phyloP scores from a whole-genome alignment of 169 alveolate genomes.

The Cyclospora cayetanensis region DNA sequence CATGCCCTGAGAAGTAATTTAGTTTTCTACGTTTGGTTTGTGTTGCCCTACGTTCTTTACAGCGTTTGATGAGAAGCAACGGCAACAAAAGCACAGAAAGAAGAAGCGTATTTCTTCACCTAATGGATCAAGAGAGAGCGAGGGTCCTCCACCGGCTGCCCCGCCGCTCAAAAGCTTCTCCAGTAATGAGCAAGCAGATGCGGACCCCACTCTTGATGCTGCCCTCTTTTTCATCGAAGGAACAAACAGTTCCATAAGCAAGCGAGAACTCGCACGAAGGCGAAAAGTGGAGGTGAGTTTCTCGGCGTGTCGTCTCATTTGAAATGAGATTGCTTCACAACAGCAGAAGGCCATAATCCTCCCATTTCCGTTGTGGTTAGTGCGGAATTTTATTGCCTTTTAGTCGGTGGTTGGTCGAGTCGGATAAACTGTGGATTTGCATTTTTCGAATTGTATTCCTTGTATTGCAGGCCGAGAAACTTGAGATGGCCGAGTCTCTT shows the following conservation, averaged over 20 bases:
- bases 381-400: too few species aligned
- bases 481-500: neutral
- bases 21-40: too few species aligned
- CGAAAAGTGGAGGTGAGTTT: constrained; percentile 18
- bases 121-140: neutral
- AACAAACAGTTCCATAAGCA: neutral
- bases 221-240: constrained; percentile 50
- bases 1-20: too few species aligned
- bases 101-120: too few species aligned
- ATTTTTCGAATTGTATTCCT: neutral
- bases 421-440: neutral
- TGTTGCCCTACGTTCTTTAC: neutral
- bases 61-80: neutral
- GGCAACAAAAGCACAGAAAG: neutral
- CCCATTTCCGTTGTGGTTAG: too few species aligned
- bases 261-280: constrained; percentile 16
- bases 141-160: neutral
- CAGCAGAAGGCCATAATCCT: too few species aligned
- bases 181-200: neutral
- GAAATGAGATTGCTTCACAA: too few species aligned
- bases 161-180: neutral
- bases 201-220: constrained; percentile 17
- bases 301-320: neutral
- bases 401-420: too few species aligned
- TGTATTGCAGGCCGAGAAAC: neutral